Evolutionary conservation across 1,284 basidiomycete genomes (phyloP).

Genomic region (Pascua sp.): DNA sequence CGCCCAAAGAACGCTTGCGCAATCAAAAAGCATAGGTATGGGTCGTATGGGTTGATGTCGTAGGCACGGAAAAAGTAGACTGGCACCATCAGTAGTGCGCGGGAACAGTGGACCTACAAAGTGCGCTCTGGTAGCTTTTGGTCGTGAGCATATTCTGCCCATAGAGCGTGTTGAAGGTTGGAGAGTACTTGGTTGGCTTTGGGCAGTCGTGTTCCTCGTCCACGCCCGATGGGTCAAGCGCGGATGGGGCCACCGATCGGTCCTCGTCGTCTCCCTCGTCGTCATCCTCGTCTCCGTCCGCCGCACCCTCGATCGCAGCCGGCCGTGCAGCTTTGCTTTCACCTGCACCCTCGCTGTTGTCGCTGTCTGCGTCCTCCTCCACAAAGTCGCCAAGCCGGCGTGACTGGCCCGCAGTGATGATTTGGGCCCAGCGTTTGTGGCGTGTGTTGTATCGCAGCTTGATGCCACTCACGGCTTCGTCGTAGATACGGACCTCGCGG

Average conservation of each 20-base stretch:
- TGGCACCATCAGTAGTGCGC: constrained; percentile 37
- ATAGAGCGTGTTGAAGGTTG: constrained; percentile 73
- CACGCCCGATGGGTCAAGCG: neutral
- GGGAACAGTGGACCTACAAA: constrained; percentile 61
- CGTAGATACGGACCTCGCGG: constrained; percentile 66
- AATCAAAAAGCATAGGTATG: constrained; percentile 75
- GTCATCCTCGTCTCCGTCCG: constrained; percentile 16
- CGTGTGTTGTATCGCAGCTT: constrained; percentile 43
- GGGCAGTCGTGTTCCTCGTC: constrained; percentile 23
- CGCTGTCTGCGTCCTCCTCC: constrained; percentile 7
- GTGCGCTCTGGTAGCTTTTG: constrained; percentile 82
- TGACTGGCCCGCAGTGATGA: constrained; percentile 20
- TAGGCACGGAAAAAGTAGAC: constrained; percentile 87
- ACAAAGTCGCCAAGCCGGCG: constrained; percentile 23
- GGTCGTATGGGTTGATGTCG: constrained; percentile 76
- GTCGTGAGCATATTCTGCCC: constrained; percentile 79
- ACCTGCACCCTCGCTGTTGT: constrained; percentile 4
- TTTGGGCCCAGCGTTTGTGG: constrained; percentile 43
- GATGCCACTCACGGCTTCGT: constrained; percentile 61
- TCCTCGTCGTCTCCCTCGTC: constrained; percentile 19
- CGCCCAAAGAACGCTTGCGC: constrained; percentile 81
- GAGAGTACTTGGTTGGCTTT: constrained; percentile 67
- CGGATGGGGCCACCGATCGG: constrained; percentile 1
- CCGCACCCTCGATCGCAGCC: neutral
- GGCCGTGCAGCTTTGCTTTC: neutral